Conservation (phyloP, 371 early-diverging fungal species). For the Rhizopus sp. region DNA sequence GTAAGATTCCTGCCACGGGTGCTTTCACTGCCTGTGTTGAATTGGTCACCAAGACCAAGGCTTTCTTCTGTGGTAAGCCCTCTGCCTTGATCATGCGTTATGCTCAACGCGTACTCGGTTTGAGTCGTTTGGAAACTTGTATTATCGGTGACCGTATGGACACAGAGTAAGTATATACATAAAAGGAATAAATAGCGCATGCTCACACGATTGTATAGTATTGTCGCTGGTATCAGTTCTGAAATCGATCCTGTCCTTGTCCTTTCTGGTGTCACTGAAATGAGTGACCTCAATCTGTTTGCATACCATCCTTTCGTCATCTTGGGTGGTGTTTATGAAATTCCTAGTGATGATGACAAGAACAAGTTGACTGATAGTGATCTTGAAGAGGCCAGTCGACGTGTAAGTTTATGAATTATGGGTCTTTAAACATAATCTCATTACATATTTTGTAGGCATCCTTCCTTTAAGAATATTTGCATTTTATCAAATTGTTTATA, state of each 20-base stretch:
- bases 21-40: constrained; percentile 66
- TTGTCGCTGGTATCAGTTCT: constrained; percentile 58
- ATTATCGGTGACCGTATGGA: constrained; percentile 77
- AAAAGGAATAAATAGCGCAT: background rate
- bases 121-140: constrained; percentile 61
- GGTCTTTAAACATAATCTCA: background rate
- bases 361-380: constrained; percentile 42
- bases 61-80: constrained; percentile 72
- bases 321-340: constrained; percentile 63
- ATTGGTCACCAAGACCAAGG: constrained; percentile 64
- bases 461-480: constrained; percentile 11
- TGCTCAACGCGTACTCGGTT: constrained; percentile 61
- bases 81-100: constrained; percentile 68
- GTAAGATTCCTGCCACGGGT: constrained; percentile 63
- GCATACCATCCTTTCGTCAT: constrained; percentile 66
- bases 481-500: constrained; percentile 1
- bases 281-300: constrained; percentile 50
- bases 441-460: constrained; percentile 10
- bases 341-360: constrained; percentile 47
- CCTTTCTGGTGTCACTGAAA: constrained; percentile 62
- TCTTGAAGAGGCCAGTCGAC: constrained; percentile 47
- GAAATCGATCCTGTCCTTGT: constrained; percentile 70
- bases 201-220: constrained; percentile 14
- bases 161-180: constrained; percentile 48
- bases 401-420: constrained; percentile 24